A percentile compares a stretch with the other conserved stretches of the same genome.
Evolutionary conservation across 1,139 yeast species (phyloP).

Genomic region (Blastobotrys elegans): DNA sequence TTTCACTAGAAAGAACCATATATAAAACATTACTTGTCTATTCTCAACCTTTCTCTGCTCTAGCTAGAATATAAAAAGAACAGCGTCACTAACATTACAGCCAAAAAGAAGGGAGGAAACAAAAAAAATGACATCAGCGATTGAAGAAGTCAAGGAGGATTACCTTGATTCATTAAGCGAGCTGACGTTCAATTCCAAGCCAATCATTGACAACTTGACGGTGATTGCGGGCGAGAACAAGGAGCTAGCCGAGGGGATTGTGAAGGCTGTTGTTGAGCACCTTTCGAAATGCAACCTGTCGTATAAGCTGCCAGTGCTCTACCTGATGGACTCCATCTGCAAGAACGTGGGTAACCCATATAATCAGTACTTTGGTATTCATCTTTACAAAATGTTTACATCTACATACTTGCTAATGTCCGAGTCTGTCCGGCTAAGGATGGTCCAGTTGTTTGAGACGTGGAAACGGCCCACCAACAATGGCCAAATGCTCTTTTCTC

Average conservation of each 20-base stretch:
- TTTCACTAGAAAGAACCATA: no score
- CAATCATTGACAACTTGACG: conserved; percentile 84
- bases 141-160: conserved; percentile 51
- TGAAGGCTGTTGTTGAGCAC: conserved; percentile 63
- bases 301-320: conserved; percentile 77
- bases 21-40: no score
- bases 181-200: conserved; percentile 82
- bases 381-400: conserved; percentile 63
- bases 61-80: background rate
- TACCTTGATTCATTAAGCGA: conserved; percentile 65
- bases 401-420: conserved; percentile 74
- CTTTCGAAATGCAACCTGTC: conserved; percentile 68
- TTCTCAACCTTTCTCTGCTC: no score
- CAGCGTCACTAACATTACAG: no score
- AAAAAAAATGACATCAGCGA: conserved; percentile 23
- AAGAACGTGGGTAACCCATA: conserved; percentile 89
- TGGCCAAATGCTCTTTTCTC: conserved; percentile 66
- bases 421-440: conserved; percentile 66
- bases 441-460: conserved; percentile 74
- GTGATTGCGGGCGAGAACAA: conserved; percentile 76
- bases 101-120: background rate
- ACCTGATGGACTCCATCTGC: conserved; percentile 86
- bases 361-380: conserved; percentile 64
- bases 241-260: conserved; percentile 69
- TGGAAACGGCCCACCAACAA: conserved; percentile 69